phyloP scores from a whole-genome alignment of 805 yeast species.

The Ascoidea rubescens region DNA sequence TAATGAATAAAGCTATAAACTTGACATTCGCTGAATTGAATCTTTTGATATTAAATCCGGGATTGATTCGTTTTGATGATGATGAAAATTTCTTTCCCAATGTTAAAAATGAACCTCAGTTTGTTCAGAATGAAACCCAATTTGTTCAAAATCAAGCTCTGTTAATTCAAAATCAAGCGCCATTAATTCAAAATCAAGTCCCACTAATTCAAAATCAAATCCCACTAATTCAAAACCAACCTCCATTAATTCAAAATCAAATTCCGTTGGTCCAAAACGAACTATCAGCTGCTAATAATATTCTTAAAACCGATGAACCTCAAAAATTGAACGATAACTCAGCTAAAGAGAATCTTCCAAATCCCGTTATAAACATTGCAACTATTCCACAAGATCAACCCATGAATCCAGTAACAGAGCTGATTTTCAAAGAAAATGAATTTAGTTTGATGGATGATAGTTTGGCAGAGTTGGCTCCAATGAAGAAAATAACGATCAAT shows the following conservation, averaged over 20 bases:
- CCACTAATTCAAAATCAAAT: too few relatives aligned
- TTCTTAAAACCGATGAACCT: not conserved
- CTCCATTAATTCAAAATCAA: too few relatives aligned
- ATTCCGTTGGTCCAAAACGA: not conserved
- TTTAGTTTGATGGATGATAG: not conserved
- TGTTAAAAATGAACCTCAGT: too few relatives aligned
- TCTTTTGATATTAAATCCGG: not conserved
- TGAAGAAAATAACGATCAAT: not conserved
- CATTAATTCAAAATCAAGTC: too few relatives aligned
- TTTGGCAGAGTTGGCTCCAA: not conserved
- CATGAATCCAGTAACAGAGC: not conserved
- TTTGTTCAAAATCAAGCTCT: too few relatives aligned
- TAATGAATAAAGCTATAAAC: constrained; percentile 13
- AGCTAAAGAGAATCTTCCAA: too few relatives aligned
- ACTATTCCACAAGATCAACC: not conserved
- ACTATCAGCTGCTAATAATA: not conserved
- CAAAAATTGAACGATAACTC: too few relatives aligned
- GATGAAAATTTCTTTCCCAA: not conserved
- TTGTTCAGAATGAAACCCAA: too few relatives aligned
- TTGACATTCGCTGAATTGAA: constrained; percentile 14
- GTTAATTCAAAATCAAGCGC: too few relatives aligned
- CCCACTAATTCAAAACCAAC: too few relatives aligned
- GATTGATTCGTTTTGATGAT: not conserved
- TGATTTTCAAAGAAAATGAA: not conserved
- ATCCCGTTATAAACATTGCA: too few relatives aligned